Percentiles rank a stretch among this genome's conserved stretches.
Conservation (phyloP, 192 early-diverging fungal genomes). For the Coemansia umbellata region DNA sequence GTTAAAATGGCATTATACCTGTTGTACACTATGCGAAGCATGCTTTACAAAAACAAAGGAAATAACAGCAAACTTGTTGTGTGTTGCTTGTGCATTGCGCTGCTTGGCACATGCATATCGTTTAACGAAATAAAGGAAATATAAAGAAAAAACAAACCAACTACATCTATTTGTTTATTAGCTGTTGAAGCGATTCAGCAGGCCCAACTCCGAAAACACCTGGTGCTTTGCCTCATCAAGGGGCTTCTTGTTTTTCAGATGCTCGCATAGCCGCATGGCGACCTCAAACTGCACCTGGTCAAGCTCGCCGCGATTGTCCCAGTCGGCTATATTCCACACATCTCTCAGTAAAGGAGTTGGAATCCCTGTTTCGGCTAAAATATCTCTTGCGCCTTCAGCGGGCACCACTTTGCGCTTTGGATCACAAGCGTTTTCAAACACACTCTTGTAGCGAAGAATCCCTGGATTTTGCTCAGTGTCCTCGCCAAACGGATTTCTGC, state of each 20-base stretch:
- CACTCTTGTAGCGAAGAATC: constrained; percentile 23
- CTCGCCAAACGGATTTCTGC: constrained; percentile 67
- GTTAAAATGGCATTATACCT: too few relatives aligned
- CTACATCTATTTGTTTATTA: not conserved
- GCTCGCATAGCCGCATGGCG: constrained; percentile 68
- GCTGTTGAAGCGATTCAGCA: constrained; percentile 23
- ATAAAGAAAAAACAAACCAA: not conserved
- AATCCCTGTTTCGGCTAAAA: constrained; percentile 63
- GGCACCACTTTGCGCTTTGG: constrained; percentile 29
- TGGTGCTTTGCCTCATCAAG: constrained; percentile 19
- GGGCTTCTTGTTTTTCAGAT: constrained; percentile 26
- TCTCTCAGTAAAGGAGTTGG: constrained; percentile 61
- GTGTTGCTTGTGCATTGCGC: too few relatives aligned
- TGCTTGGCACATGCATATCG: too few relatives aligned
- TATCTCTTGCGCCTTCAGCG: constrained; percentile 12
- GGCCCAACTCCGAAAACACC: constrained; percentile 37
- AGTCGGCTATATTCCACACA: constrained; percentile 74
- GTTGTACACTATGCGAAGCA: too few relatives aligned
- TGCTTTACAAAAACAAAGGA: too few relatives aligned
- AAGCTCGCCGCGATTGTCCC: constrained; percentile 77
- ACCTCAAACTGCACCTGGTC: constrained; percentile 81
- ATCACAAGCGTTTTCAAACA: constrained; percentile 38
- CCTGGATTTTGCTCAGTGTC: constrained; percentile 59
- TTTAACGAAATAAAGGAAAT: not conserved
- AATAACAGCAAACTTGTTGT: too few relatives aligned